Evolutionary conservation across 1,284 basidiomycete genomes (phyloP).

Genomic region (Ceratobasidium sp.): DNA sequence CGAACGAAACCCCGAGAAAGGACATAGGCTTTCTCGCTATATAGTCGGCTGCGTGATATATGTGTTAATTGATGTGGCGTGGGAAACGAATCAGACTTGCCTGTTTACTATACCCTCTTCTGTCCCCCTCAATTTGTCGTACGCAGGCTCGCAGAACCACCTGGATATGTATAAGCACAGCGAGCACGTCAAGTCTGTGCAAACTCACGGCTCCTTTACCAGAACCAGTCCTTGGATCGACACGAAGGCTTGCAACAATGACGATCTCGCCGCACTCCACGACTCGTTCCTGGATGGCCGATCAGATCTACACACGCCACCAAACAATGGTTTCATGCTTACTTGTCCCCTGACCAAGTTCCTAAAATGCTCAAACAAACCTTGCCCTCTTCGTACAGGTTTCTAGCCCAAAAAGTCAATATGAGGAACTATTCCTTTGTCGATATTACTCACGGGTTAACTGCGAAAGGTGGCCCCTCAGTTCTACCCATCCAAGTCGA

Average conservation of each 20-base stretch:
- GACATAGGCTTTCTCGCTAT: slow-evolving; percentile 93
- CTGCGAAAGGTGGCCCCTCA: slow-evolving; percentile 54
- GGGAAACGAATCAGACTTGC: slow-evolving; percentile 54
- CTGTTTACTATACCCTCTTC: slow-evolving; percentile 89
- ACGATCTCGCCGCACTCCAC: slow-evolving; percentile 84
- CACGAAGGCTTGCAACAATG: slow-evolving; percentile 89
- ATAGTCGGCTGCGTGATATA: slow-evolving; percentile 68
- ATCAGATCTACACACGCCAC: background rate
- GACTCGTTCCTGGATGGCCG: slow-evolving; percentile 66
- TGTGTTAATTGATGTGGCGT: slow-evolving; percentile 12
- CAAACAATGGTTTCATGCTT: background rate
- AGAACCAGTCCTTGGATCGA: slow-evolving; percentile 94
- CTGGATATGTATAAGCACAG: slow-evolving; percentile 56
- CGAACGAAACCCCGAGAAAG: slow-evolving; percentile 89
- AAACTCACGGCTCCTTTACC: slow-evolving; percentile 85
- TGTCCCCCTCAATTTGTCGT: slow-evolving; percentile 88
- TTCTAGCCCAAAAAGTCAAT: slow-evolving; percentile 56
- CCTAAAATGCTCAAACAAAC: slow-evolving; percentile 92
- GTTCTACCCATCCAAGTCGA: slow-evolving; percentile 25
- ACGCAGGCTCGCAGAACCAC: slow-evolving; percentile 92
- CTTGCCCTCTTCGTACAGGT: slow-evolving; percentile 95
- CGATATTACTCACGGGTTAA: slow-evolving; percentile 72
- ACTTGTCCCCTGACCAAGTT: slow-evolving; percentile 88
- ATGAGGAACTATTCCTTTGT: slow-evolving; percentile 11
- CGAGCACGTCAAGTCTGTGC: background rate